phyloP scores from a whole-genome alignment of 164 flowering plant genomes.

The Buxus sempervirens region DNA sequence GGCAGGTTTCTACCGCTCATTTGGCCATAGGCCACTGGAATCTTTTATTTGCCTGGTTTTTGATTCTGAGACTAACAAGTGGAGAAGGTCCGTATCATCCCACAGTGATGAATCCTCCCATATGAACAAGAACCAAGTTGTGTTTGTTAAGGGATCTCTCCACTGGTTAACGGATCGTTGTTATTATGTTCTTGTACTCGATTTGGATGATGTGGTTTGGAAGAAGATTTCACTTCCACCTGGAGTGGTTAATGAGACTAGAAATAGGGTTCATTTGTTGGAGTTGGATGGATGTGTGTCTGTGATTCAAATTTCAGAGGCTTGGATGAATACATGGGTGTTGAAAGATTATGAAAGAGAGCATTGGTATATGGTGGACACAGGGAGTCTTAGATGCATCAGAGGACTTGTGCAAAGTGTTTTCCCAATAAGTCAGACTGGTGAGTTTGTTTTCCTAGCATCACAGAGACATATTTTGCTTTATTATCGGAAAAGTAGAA shows the following conservation, averaged over 20 bases:
- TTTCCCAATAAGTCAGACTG: conserved; percentile 73
- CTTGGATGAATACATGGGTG: conserved; percentile 81
- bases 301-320: conserved; percentile 64
- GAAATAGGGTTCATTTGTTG: conserved; percentile 65
- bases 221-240: conserved; percentile 62
- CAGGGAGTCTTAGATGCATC: conserved; percentile 79
- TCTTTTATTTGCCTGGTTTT: conserved; percentile 64
- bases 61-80: conserved; percentile 49
- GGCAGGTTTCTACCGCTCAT: conserved; percentile 76
- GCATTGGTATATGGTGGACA: conserved; percentile 62
- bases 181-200: conserved; percentile 59
- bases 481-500: conserved; percentile 47
- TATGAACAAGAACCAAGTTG: too few species aligned
- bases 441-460: conserved; percentile 62
- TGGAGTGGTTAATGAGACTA: too few species aligned
- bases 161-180: conserved; percentile 74
- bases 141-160: conserved; percentile 52
- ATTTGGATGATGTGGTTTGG: conserved; percentile 64
- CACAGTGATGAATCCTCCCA: conserved; percentile 61
- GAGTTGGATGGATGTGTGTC: conserved; percentile 72
- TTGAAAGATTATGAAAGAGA: conserved; percentile 54
- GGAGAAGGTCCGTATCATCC: conserved; percentile 69
- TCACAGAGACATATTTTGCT: conserved; percentile 69
- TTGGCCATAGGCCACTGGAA: conserved; percentile 67
- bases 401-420: conserved; percentile 67